Conservation (phyloP, 2,329 filamentous ascomycete species). For the Aspergillus neoniger region DNA sequence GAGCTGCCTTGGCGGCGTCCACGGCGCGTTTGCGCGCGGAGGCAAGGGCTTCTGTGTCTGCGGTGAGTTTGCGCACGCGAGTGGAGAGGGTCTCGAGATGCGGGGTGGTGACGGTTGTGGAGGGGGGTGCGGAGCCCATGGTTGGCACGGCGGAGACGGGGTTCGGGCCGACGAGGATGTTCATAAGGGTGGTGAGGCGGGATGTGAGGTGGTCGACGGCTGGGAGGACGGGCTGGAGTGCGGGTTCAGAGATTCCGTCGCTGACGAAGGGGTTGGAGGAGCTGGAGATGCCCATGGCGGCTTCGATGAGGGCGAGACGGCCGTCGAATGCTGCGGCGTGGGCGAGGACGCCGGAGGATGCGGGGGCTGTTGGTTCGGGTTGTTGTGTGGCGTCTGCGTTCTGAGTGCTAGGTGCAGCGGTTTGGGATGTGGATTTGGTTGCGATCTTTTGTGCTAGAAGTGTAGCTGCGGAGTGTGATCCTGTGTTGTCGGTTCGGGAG, state of each 20-base stretch:
- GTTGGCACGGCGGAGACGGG: slow-evolving; percentile 31
- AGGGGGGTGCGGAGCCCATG: slow-evolving; percentile 20
- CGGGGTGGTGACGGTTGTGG: slow-evolving; percentile 39
- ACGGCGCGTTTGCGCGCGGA: slow-evolving; percentile 46
- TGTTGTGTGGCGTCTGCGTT: slow-evolving; percentile 15
- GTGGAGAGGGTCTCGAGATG: slow-evolving; percentile 48
- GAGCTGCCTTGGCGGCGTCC: slow-evolving; percentile 45
- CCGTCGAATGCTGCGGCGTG: slow-evolving; percentile 87
- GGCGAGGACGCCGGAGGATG: slow-evolving; percentile 60
- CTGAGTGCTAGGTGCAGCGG: slow-evolving; percentile 11
- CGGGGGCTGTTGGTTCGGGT: slow-evolving; percentile 10
- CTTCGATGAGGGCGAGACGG: slow-evolving; percentile 76
- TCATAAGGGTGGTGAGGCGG: slow-evolving; percentile 73
- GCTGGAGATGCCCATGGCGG: slow-evolving; percentile 74
- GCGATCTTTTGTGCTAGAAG: slow-evolving; percentile 38
- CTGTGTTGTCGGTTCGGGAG: slow-evolving; percentile 26
- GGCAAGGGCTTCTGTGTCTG: slow-evolving; percentile 48
- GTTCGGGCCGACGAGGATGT: slow-evolving; percentile 41
- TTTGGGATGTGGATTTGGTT: slow-evolving; percentile 13
- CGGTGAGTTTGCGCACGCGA: slow-evolving; percentile 47
- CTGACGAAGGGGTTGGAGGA: slow-evolving; percentile 59
- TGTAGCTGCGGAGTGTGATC: slow-evolving; percentile 37
- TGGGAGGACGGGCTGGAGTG: slow-evolving; percentile 70
- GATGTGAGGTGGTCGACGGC: slow-evolving; percentile 78
- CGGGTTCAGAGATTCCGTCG: slow-evolving; percentile 53